These are phyloP conservation scores for Paecilomyces fulvus DNA, from an alignment of 2,329 filamentous ascomycete genomes.

Conservation along the genomic window DNA sequence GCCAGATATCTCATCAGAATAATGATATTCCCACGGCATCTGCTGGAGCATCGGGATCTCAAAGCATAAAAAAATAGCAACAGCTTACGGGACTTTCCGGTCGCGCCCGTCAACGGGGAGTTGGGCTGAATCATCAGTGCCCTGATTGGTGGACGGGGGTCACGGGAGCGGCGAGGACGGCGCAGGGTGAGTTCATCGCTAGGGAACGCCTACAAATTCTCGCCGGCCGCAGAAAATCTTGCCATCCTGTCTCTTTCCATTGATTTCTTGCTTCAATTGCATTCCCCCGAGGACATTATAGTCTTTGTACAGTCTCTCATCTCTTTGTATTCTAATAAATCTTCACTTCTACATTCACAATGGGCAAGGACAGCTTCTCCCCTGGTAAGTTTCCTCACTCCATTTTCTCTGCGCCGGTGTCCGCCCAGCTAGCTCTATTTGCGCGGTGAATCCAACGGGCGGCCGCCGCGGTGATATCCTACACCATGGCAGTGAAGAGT, in stretches of 20 bases:
- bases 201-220: constrained; percentile 22
- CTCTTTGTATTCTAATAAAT: constrained; percentile 16
- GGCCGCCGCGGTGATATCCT: neutral
- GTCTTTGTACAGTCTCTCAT: constrained; percentile 13
- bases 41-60: neutral
- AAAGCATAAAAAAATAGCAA: neutral
- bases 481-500: neutral
- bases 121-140: constrained; percentile 22
- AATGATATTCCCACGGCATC: neutral
- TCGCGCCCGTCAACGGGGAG: constrained; percentile 20
- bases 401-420: constrained; percentile 1
- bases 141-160: constrained; percentile 25
- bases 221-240: constrained; percentile 19
- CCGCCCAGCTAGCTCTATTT: neutral
- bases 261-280: constrained; percentile 9
- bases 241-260: constrained; percentile 12
- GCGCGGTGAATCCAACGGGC: neutral
- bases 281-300: constrained; percentile 16
- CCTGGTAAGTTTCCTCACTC: constrained; percentile 32
- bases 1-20: neutral
- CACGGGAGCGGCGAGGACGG: constrained; percentile 25
- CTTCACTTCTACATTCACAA: constrained; percentile 21
- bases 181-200: constrained; percentile 8
- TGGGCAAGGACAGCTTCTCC: constrained; percentile 39
- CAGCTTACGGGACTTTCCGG: constrained; percentile 12